Evolutionary conservation across 2,329 filamentous ascomycete genomes (phyloP), one percentile per base, ranked within the genome.

Genomic region (Verticillium dahliae): DNA sequence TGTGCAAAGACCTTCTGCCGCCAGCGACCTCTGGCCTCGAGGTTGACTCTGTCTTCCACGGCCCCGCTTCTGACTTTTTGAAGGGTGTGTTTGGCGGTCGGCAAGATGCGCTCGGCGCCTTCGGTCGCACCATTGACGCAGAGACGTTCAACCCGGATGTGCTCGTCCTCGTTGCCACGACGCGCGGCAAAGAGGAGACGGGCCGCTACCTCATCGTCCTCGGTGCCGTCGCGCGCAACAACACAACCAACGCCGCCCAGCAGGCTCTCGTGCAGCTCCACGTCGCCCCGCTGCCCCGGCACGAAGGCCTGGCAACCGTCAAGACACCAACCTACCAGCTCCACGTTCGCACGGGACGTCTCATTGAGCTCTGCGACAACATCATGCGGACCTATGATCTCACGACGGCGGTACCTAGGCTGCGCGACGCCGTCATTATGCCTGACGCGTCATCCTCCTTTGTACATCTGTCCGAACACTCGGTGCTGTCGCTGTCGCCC

Each of bases 401-500:
- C 38, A 84, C 82, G 15, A 80, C 81, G 14, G 84, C 84, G 15
- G 76, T 89, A 6, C 88, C 89, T 0, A 86, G 82, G 66, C 72
- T 87, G 33, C 80, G 81, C 61, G 85, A 86, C 14, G 78, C 75
- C 14, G 76, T 88, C 33, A 74, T 79, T 6, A 75, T 83, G 50
- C 74, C 80, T 5, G 80, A 76, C 1, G 78, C 86, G 2, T 54
- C 45, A 18, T 78, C 79, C 22, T 89, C 88, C 1, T 90, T 91
- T 68, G 70, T 89, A 6, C 82, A 87, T 6, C 76, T 92, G 0
- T 90, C 88, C 7, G 84, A 83, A 61, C 85, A 88, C 7, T 85
- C 89, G 4, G 73, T 91, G 1, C 78, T 93, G 55, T 81, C 85
- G 1, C 79, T 84, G n/a, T 86, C 86, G 0, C 68, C 79, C 0